A percentile compares a stretch with the other conserved stretches of the same genome.
Evolutionary conservation across 345 rosid genomes (phyloP).

Genomic region (Geranium brycei): DNA sequence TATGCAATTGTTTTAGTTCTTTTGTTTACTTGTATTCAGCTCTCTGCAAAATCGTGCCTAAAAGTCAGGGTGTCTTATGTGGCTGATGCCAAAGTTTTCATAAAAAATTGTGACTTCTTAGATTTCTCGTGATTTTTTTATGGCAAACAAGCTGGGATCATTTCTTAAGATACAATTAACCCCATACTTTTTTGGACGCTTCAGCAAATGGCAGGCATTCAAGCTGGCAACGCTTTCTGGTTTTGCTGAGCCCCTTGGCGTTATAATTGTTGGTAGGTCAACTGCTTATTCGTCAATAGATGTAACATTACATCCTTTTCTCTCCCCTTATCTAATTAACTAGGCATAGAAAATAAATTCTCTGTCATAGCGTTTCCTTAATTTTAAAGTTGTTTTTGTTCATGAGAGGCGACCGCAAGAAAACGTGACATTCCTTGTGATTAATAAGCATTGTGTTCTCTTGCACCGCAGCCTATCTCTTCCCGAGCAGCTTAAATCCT

Average conservation of each 20-base stretch:
- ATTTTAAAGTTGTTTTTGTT: no score
- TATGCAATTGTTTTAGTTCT: not conserved
- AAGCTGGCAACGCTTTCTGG: constrained; percentile 93
- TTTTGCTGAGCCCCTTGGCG: constrained; percentile 95
- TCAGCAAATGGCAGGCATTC: constrained; percentile 99
- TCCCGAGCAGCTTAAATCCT: constrained; percentile 84
- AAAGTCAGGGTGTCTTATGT: not conserved
- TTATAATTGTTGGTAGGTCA: constrained; percentile 70
- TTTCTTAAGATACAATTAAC: constrained; percentile 5
- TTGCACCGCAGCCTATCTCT: constrained; percentile 64
- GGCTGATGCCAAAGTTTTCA: not conserved
- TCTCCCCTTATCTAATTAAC: not conserved
- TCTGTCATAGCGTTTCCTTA: not conserved
- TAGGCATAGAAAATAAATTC: not conserved
- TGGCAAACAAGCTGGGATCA: not conserved
- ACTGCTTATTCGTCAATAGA: not conserved
- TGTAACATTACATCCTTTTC: not conserved
- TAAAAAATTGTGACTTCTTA: not conserved
- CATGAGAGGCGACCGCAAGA: not conserved
- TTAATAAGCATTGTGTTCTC: constrained; percentile 4
- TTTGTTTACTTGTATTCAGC: not conserved
- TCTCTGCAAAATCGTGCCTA: not conserved
- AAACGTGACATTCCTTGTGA: not conserved
- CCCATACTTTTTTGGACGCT: constrained; percentile 13
- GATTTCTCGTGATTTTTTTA: not conserved